Evolutionary conservation across 441 rosid genomes (phyloP), one percentile per base, ranked within the genome.

Genomic region (Viola pubescens): DNA sequence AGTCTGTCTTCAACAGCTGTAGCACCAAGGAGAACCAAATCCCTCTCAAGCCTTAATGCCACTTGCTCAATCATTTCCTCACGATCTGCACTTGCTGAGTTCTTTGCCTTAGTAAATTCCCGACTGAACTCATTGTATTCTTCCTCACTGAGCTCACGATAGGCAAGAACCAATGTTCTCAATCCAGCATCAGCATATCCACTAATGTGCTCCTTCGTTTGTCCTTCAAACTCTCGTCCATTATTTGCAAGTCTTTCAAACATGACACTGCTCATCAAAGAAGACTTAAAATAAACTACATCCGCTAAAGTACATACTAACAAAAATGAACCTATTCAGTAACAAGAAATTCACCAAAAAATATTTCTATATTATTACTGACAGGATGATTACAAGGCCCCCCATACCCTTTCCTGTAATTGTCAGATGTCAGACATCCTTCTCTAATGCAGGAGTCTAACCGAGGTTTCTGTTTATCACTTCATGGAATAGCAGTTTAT

Each of bases 1-100:
- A 87, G 92, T 77, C 87, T 87, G 77, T 89, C 97, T 74, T 89
- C 97, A 42, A 89, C 95, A 59, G 97, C 97, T 4, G 95, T 86
- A 58, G 91, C 95, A 51, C 97, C 97, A 58, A 90, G 83, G 69
- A 90, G 89, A 66, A 81, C 73, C 63, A 90, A 64, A 68, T 81
- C 84, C 68, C 65, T 87, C 76, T 90, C 97, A 14, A 90, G 73
- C 59, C 54, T 80, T 34, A 76, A 88, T 48, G 88, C 82, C 51
- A 77, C 86, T 75, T 81, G 77, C 52, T 87, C 95, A 56, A 86
- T 70, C 66, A 85, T 43, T 48, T 73, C 75, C 12, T 87, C 97
- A 19, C 88, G 78, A 64, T 84, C 86, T 47, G 88, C 81, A 60
- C 80, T 81, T 19, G 88, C 84, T 11, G 73, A 64, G 52, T 70